Conservation (phyloP, 352 stramenopile species). For the Phytophthora meadii region DNA sequence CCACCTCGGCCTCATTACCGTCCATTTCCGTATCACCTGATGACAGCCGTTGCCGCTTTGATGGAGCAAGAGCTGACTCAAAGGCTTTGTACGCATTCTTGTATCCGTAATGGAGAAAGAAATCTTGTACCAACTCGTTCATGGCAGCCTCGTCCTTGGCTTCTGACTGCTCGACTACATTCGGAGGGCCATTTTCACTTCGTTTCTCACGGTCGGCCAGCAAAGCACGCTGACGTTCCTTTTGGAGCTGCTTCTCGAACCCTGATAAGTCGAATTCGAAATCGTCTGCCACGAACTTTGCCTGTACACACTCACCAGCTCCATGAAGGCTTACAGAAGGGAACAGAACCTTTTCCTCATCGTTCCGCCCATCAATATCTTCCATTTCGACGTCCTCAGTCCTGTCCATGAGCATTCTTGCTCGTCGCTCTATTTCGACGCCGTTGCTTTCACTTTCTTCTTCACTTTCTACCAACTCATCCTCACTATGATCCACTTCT, state of each 20-base stretch:
- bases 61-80: constrained; percentile 12
- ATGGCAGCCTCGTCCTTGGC: constrained; percentile 41
- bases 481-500: constrained; percentile 16
- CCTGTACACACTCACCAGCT: constrained; percentile 37
- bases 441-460: constrained; percentile 26
- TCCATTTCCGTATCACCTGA: constrained; percentile 18
- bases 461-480: constrained; percentile 7
- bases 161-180: constrained; percentile 17
- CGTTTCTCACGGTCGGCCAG: constrained; percentile 12
- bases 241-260: constrained; percentile 58
- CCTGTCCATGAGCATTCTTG: background rate
- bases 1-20: constrained; percentile 1
- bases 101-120: constrained; percentile 54
- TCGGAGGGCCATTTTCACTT: background rate
- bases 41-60: constrained; percentile 7
- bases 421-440: background rate
- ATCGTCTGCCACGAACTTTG: constrained; percentile 18
- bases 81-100: constrained; percentile 42
- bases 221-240: constrained; percentile 43
- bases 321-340: constrained; percentile 58
- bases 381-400: constrained; percentile 35
- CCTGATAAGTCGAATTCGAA: constrained; percentile 58
- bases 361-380: constrained; percentile 16
- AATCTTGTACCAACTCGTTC: constrained; percentile 46
- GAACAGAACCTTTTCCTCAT: constrained; percentile 43